Evolutionary conservation across 1,284 basidiomycete species (phyloP), one percentile per base, ranked within the genome.

Genomic region (Peniophora sp.): DNA sequence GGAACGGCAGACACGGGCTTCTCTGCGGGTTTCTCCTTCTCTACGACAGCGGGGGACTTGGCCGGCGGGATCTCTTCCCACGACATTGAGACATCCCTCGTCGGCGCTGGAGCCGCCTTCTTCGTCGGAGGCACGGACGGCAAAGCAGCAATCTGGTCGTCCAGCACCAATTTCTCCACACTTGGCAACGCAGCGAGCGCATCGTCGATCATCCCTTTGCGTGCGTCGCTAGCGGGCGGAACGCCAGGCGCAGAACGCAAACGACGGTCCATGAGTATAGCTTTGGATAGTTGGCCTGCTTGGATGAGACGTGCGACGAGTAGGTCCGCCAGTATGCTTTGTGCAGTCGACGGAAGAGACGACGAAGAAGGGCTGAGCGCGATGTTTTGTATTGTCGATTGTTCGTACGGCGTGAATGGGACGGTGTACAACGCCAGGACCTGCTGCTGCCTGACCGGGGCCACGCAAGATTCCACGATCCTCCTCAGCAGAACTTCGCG

Each of bases 301-400:
- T 91, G 86, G 27, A 92, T 79, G 3, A 92, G 75, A 11, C 90
- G 81, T 9, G 89, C 78, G 51, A 84, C 89, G 27, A 91, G 75
- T n/a, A 93, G 75, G 59, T 92, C 87, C 63, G 92, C 89, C 0
- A 93, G 66, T 11, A 82, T 69, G 2, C 79, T 73, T 19, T 84
- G 66, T 1, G 81, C 78, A 0, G 69, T 55, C 0, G 71, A 53
- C 0, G 79, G 64, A 22, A 84, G 64, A 24, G 70, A 59, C 34
- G 70, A 57, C 0, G 84, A 79, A 6, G 27, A 32, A 3, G 85
- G 81, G 16, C 75, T 68, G 20, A 79, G 69, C 1, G 83, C 82
- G 54, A 79, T 81, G 0, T 66, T 55, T 45, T 81, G 75, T 1
- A 90, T 63, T 12, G 77, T 63, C 1, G 69, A 61, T 57, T 85